A percentile compares a stretch with the other conserved stretches of the same genome.
These are phyloP conservation scores for Schoenoplectus tabernaemontani DNA, from an alignment of 202 grass and related monocot species.

Conservation along the genomic window DNA sequence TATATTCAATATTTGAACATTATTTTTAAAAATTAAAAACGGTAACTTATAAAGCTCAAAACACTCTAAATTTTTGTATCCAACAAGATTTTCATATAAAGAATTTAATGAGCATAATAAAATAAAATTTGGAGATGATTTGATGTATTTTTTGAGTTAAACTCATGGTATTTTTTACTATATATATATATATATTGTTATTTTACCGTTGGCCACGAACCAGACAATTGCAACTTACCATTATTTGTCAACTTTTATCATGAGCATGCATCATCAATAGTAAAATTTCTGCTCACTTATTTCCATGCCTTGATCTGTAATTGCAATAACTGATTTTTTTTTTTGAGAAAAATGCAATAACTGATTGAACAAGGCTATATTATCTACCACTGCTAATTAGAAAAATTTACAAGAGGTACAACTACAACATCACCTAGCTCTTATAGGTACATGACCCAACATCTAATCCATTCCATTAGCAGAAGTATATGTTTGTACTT, in stretches of 20 bases:
- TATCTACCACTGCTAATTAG: slow-evolving; percentile 2
- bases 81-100: too few species aligned
- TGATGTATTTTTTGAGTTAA: too few species aligned
- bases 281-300: background rate
- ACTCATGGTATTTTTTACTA: too few species aligned
- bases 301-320: background rate
- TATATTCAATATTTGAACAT: too few species aligned
- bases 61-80: too few species aligned
- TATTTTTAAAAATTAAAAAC: too few species aligned
- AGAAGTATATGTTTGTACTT: background rate
- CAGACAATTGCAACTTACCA: background rate
- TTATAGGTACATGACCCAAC: background rate
- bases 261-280: background rate
- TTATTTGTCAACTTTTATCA: background rate
- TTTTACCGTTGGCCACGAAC: background rate
- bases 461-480: background rate
- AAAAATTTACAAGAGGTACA: slow-evolving; percentile 18
- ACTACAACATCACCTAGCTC: background rate
- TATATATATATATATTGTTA: too few species aligned
- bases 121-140: too few species aligned
- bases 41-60: too few species aligned
- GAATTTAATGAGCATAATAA: too few species aligned
- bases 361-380: slow-evolving; percentile 20
- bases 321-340: too few species aligned
- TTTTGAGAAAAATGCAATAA: too few species aligned